Conservation (phyloP, 495 filamentous ascomycete species). For the Lasiosphaeris hirsuta region DNA sequence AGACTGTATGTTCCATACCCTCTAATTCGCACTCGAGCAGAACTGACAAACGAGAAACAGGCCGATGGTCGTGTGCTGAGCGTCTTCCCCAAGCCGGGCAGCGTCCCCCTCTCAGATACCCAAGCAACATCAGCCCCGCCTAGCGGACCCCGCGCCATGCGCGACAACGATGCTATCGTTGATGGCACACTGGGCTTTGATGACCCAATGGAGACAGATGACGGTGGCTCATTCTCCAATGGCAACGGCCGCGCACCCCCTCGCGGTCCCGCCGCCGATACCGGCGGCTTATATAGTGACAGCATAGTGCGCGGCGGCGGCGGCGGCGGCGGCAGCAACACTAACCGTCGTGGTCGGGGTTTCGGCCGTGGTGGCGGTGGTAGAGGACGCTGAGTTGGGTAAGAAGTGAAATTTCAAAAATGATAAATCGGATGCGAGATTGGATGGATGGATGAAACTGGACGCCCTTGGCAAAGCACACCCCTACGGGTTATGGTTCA, state of each 20-base stretch:
- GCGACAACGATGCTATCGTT: constrained; percentile 42
- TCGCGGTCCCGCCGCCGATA: constrained; percentile 10
- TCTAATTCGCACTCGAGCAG: neutral
- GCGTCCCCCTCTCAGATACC: constrained; percentile 16
- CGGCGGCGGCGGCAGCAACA: neutral
- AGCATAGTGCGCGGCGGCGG: constrained; percentile 7
- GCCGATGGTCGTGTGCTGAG: constrained; percentile 81
- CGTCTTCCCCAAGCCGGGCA: constrained; percentile 63
- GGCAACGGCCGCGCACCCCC: constrained; percentile 17
- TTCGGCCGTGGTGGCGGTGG: constrained; percentile 16
- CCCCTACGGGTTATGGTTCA: too few relatives aligned
- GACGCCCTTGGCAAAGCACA: too few relatives aligned
- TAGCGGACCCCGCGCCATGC: constrained; percentile 32
- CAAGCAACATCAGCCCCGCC: constrained; percentile 17
- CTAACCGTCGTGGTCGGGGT: constrained; percentile 36
- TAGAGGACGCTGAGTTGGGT: too few relatives aligned
- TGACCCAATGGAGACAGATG: constrained; percentile 51
- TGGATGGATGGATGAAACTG: too few relatives aligned
- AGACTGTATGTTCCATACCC: constrained; percentile 58
- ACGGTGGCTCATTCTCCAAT: neutral
- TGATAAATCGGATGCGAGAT: too few relatives aligned
- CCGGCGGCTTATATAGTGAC: constrained; percentile 27
- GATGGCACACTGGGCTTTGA: constrained; percentile 63
- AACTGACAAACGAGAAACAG: constrained; percentile 39
- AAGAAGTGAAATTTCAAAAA: too few relatives aligned